These are phyloP conservation scores for Simplicillium sp. DNA, from an alignment of 2,329 filamentous ascomycete species.

Conservation along the genomic window DNA sequence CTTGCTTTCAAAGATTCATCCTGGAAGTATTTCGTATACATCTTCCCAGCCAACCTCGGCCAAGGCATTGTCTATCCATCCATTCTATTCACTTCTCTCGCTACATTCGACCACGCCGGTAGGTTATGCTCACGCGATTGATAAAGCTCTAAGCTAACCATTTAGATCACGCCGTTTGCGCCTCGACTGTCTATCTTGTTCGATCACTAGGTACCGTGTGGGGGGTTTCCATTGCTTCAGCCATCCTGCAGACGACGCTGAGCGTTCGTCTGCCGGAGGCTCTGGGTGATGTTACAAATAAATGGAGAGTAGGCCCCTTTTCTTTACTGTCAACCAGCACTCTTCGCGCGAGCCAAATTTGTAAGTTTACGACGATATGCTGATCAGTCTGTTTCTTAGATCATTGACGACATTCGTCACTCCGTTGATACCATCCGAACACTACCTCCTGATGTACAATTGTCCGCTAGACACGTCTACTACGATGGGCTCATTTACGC, in stretches of 20 bases:
- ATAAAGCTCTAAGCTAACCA: background rate
- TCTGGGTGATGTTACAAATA: conserved; percentile 45
- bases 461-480: conserved; percentile 47
- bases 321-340: conserved; percentile 7
- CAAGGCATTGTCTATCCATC: conserved; percentile 51
- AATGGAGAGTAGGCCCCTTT: conserved; percentile 40
- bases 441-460: conserved; percentile 46
- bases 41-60: conserved; percentile 49
- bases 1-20: conserved; percentile 38
- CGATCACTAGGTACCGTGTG: conserved; percentile 54
- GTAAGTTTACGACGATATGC: background rate
- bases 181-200: conserved; percentile 54
- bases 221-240: conserved; percentile 53
- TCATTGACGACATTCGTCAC: conserved; percentile 53
- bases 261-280: conserved; percentile 41
- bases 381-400: conserved; percentile 22
- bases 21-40: conserved; percentile 46
- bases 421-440: conserved; percentile 45
- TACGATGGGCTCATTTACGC: conserved; percentile 48
- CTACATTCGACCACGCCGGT: conserved; percentile 53
- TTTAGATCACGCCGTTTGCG: conserved; percentile 51
- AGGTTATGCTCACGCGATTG: conserved; percentile 9
- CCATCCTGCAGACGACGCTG: conserved; percentile 54
- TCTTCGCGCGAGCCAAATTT: background rate
- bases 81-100: conserved; percentile 51